Evolutionary conservation across 225 moss, liverwort and hornwort species (phyloP).

Genomic region (Bryum argenteum): DNA sequence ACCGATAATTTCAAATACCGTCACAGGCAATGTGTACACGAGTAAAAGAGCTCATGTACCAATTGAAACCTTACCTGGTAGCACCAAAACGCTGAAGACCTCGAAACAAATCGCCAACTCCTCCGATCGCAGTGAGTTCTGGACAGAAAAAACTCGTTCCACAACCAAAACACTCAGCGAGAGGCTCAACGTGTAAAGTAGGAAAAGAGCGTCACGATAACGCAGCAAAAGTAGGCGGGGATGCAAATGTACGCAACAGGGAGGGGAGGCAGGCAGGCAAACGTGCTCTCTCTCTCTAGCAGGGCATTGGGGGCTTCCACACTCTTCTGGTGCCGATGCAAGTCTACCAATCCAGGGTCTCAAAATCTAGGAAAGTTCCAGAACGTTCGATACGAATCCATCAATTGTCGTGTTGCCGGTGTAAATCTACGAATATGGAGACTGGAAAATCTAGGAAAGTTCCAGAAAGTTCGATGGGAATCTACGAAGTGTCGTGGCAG

Average conservation of each 20-base stretch:
- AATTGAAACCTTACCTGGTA: slow-evolving; percentile 13
- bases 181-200: background rate
- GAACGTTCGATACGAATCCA: background rate
- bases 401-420: background rate
- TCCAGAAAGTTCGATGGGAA: background rate
- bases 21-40: too few species aligned
- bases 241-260: background rate
- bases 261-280: too few species aligned
- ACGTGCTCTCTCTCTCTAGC: background rate
- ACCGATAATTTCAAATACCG: too few species aligned
- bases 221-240: background rate
- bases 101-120: background rate
- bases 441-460: background rate
- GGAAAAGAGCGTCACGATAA: slow-evolving; percentile 13
- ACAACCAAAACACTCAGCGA: background rate
- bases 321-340: slow-evolving; percentile 1
- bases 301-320: slow-evolving; percentile 19
- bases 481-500: slow-evolving; percentile 12
- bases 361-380: background rate
- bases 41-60: background rate
- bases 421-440: background rate
- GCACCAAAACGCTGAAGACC: background rate
- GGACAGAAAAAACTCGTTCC: background rate
- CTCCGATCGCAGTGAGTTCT: background rate
- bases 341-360: background rate